Evolutionary conservation across 2,329 filamentous ascomycete genomes (phyloP).

Genomic region (Cryphonectria parasitica): DNA sequence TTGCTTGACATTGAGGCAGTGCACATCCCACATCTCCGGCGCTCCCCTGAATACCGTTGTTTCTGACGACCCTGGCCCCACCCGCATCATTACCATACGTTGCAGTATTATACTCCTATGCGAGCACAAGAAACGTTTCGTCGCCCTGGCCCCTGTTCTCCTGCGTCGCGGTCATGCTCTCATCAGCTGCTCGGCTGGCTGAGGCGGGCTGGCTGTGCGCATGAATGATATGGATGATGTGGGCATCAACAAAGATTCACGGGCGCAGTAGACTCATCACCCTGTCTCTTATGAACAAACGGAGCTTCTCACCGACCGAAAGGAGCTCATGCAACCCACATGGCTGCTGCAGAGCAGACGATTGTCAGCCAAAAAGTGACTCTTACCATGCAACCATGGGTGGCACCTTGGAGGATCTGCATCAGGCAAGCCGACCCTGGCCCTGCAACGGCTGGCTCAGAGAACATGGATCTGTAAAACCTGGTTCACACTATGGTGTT

Average conservation of each 20-base stretch:
- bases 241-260: background rate
- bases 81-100: background rate
- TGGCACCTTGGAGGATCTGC: background rate
- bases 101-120: background rate
- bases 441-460: background rate
- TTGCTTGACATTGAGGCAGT: conserved; percentile 27
- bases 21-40: conserved; percentile 23
- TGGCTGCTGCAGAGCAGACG: background rate
- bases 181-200: background rate
- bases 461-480: background rate
- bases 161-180: background rate
- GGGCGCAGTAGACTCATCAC: background rate
- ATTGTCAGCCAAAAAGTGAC: background rate
- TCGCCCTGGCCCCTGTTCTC: background rate
- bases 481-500: background rate
- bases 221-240: background rate
- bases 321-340: background rate
- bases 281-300: background rate
- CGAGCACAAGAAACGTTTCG: conserved; percentile 11
- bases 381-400: background rate
- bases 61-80: conserved; percentile 18
- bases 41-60: conserved; percentile 22
- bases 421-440: background rate
- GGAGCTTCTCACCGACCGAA: background rate
- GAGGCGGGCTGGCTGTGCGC: background rate